Evolutionary conservation across 1,139 yeast genomes (phyloP).

Genomic region (Blastobotrys raffinosifermentans): DNA sequence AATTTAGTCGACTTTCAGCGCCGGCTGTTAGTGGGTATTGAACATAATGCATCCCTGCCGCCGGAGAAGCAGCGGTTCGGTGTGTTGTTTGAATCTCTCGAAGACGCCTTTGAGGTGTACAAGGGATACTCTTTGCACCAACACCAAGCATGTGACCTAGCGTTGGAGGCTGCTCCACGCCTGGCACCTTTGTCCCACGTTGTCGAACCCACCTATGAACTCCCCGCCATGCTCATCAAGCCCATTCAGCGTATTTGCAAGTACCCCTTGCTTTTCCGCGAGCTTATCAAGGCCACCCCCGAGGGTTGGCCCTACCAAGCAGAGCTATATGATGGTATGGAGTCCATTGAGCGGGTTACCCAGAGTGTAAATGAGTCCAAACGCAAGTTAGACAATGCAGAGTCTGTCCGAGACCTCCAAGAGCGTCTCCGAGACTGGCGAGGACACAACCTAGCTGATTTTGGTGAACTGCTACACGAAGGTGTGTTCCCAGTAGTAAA

Average conservation of each 20-base stretch:
- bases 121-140: constrained; percentile 86
- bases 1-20: constrained; percentile 90
- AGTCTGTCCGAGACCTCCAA: constrained; percentile 58
- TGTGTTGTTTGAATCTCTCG: constrained; percentile 68
- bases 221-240: constrained; percentile 82
- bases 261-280: constrained; percentile 77
- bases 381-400: constrained; percentile 82
- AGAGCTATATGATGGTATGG: constrained; percentile 65
- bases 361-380: constrained; percentile 88
- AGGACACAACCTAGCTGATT: constrained; percentile 76
- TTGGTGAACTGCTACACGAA: constrained; percentile 79
- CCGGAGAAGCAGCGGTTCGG: constrained; percentile 80
- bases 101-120: constrained; percentile 79
- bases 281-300: constrained; percentile 62
- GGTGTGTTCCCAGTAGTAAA: constrained; percentile 71
- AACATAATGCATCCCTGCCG: constrained; percentile 76
- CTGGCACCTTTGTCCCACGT: constrained; percentile 52
- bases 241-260: constrained; percentile 95
- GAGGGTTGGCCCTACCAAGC: constrained; percentile 49
- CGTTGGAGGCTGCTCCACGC: constrained; percentile 56
- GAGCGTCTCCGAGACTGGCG: constrained; percentile 87
- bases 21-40: constrained; percentile 79
- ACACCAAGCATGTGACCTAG: constrained; percentile 77
- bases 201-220: constrained; percentile 81
- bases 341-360: constrained; percentile 70